Evolutionary conservation across 2,329 filamentous ascomycete genomes (phyloP).

Genomic region (Fusarium sp.): DNA sequence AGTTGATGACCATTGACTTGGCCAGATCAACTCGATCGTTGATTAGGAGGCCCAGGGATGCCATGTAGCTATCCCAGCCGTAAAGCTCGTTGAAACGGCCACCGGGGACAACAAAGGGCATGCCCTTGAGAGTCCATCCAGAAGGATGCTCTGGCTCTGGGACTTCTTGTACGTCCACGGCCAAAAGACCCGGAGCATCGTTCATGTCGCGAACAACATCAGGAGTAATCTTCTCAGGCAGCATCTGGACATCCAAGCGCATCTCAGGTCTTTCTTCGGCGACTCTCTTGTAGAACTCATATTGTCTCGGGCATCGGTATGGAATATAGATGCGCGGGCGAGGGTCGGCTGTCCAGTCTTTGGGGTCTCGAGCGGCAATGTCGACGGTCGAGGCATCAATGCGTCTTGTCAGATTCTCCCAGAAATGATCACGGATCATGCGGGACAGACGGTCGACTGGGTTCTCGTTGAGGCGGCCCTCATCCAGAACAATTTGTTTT

Average conservation of each 20-base stretch:
- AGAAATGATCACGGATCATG: slow-evolving; percentile 90
- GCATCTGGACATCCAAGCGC: slow-evolving; percentile 84
- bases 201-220: slow-evolving; percentile 88
- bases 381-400: slow-evolving; percentile 92
- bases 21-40: slow-evolving; percentile 88
- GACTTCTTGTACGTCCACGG: slow-evolving; percentile 87
- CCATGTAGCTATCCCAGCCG: slow-evolving; percentile 99
- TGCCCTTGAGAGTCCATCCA: slow-evolving; percentile 78
- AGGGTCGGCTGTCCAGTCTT: slow-evolving; percentile 94
- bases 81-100: slow-evolving; percentile 98
- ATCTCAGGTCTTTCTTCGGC: slow-evolving; percentile 84
- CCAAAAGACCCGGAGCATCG: slow-evolving; percentile 86
- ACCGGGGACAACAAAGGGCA: slow-evolving; percentile 97
- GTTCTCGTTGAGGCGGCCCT: slow-evolving; percentile 93
- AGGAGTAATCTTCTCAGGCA: slow-evolving; percentile 82
- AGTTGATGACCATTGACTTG: slow-evolving; percentile 95
- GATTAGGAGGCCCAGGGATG: slow-evolving; percentile 87
- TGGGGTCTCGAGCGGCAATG: slow-evolving; percentile 87
- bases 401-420: slow-evolving; percentile 88
- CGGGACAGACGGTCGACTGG: slow-evolving; percentile 89
- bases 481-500: slow-evolving; percentile 90
- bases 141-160: slow-evolving; percentile 69
- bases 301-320: slow-evolving; percentile 84
- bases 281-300: slow-evolving; percentile 87
- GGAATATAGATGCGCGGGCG: slow-evolving; percentile 94